Evolutionary conservation across 2,329 filamentous ascomycete species (phyloP), one percentile per base, ranked within the genome.

Genomic region (Nannizziopsis arthrosporioides): DNA sequence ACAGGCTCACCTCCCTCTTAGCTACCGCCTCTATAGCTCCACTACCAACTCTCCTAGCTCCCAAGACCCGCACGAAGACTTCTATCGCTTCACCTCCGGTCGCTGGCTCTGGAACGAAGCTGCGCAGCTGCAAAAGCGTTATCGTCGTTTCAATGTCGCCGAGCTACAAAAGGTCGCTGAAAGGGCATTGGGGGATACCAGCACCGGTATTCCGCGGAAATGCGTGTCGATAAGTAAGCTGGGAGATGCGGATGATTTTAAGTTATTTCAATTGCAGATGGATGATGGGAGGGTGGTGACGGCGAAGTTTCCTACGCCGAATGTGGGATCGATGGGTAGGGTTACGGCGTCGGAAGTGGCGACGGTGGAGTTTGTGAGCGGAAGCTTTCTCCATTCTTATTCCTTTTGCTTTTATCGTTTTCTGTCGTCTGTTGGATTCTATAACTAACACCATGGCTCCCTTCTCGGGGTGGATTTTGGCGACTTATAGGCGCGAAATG

Each of bases 171-270:
- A 54, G n/a, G 51, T 61, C 18, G 60, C 61, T 19, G 57, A 57
- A 37, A 57, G 39, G 59, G 54, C 41, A 46, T 61, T 44, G 54
- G 55, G 11, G 22, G 22, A 27, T 27, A 27, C 22, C 4, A 27
- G 22, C 57, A 15, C 4, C 34, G 15, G 34, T 36, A n/a, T 18
- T 5, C 11, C 62, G 11, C 48, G 55, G 10, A 52, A 37, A 8
- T 69, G 65, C 52, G 53, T 61, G 7, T 59, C 58, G 5, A 67
- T 71, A 9, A 59, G 45, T 7, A 68, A 69, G 51, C 45, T 67
- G 9, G 61, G 55, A 6, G 63, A 68, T 57, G 65, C 65, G 36
- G 58, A 57, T 31, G 67, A 59, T 51, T 68, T 63, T 54, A 68
- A 68, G 48, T 57, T 59, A 17, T 65, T 65, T 53, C 44, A 55